Evolutionary conservation across 495 filamentous ascomycete genomes (phyloP), one percentile per base, ranked within the genome.

Genomic region (Pseudomonodictys pantanalensis): DNA sequence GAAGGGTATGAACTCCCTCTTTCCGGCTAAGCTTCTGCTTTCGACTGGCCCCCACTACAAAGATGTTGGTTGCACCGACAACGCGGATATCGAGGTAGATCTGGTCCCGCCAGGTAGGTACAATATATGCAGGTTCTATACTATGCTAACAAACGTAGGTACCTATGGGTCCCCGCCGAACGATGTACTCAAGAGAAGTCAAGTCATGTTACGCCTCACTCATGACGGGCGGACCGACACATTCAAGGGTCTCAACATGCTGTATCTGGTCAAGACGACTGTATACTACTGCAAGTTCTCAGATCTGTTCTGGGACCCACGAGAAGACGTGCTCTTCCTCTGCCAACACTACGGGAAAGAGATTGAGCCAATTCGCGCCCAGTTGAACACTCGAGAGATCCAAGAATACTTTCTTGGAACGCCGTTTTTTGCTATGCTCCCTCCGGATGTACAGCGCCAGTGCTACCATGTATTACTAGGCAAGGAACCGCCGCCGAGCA

Each of bases 1-100:
- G 0, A 53, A 59, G 29, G 61, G 52, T 9, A 64, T 64, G 48
- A 64, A 59, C 24, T 28, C 54, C 2, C 50, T 64, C 4, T 64
- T 54, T 28, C 49, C 61, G 4, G 17, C 49, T 6, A 58, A 59
- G 43, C 23, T 64, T 11, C 35, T 64, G 15, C 12, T 64, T 24
- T 25, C 11, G 25, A 64, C 61, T 12, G 61, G 61, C 26, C 61
- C 61, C 20, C 32, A 44, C 15, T 50, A 49, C 41, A 58, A 64
- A 30, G 61, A 64, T 42, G 5, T n/a, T n/a, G 32, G 35, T 28
- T 64, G 61, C 32, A 50, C 49, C n/a, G 49, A 58, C 15, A 59
- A 54, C 26, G 43, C 23, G 24, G 61, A 64, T 9, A 43, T 64
- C 26, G 61, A 64, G 35, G 41, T 64, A 9, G 33, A 58, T 25